Evolutionary conservation across 208 protist genomes (phyloP).

Genomic region (Leishmania amazonensis): DNA sequence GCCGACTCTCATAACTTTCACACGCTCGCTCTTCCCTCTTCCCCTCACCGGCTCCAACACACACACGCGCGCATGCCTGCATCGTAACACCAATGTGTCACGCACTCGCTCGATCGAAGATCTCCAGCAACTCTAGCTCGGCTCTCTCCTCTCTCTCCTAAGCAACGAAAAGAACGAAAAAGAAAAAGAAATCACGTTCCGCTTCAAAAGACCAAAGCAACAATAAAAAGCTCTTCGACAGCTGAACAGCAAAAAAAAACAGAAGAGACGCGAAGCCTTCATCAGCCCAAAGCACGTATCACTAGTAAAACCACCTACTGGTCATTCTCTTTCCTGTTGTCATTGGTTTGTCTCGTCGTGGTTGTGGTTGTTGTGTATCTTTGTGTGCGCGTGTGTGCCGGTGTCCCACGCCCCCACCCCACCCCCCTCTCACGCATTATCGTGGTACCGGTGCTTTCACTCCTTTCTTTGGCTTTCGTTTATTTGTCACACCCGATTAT

Average conservation of each 20-base stretch:
- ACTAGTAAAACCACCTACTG: background rate
- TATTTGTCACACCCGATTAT: background rate
- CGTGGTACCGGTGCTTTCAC: background rate
- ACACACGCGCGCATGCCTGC: background rate
- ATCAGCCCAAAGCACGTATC: background rate
- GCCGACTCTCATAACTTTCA: background rate
- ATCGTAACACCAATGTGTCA: background rate
- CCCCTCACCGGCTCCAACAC: background rate
- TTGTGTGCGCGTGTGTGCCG: background rate
- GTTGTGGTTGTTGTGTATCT: constrained; percentile 1
- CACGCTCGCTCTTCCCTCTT: background rate
- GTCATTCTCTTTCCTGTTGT: background rate
- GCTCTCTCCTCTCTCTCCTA: background rate
- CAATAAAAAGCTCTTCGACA: background rate
- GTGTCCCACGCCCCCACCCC: background rate
- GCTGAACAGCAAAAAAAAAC: background rate
- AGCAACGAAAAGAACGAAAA: background rate
- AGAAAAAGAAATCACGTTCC: too few species aligned
- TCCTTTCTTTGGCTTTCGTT: constrained; percentile 6
- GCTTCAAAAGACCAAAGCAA: background rate
- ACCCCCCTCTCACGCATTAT: background rate
- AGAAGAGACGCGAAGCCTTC: background rate
- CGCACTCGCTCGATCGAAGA: background rate
- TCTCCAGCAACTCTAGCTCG: background rate
- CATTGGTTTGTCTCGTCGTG: background rate